These are phyloP conservation scores for Circinella minor DNA, from an alignment of 371 early-diverging fungal genomes.

Conservation along the genomic window DNA sequence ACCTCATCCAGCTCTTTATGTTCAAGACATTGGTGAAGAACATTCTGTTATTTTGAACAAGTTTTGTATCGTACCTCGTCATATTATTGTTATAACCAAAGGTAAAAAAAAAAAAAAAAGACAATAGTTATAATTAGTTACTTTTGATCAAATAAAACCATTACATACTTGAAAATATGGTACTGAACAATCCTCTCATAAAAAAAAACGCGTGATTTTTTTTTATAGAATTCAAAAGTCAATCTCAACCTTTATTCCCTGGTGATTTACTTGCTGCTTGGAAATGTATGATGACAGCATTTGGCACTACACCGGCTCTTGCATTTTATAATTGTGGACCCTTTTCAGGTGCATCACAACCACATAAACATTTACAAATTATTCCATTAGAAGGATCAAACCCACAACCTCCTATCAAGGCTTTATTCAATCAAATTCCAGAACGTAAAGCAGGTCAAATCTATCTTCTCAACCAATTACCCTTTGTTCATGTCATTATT, in stretches of 20 bases:
- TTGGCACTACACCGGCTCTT: slow-evolving; percentile 41
- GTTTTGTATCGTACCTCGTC: slow-evolving; percentile 70
- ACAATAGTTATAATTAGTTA: neutral
- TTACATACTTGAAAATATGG: too few relatives aligned
- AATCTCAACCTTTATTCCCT: slow-evolving; percentile 64
- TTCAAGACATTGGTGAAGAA: slow-evolving; percentile 53
- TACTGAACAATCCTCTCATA: too few relatives aligned
- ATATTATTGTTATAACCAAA: slow-evolving; percentile 75
- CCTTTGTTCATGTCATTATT: slow-evolving; percentile 51
- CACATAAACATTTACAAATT: slow-evolving; percentile 79
- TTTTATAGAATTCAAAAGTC: slow-evolving; percentile 63
- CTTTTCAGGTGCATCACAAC: slow-evolving; percentile 70
- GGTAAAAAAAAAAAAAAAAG: slow-evolving; percentile 40
- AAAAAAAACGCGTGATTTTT: neutral
- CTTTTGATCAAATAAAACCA: too few relatives aligned
- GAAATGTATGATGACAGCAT: slow-evolving; percentile 51
- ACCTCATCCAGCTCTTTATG: slow-evolving; percentile 62
- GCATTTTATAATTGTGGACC: slow-evolving; percentile 81
- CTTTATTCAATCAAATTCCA: slow-evolving; percentile 44
- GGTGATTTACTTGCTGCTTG: slow-evolving; percentile 63
- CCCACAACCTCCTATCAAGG: slow-evolving; percentile 58
- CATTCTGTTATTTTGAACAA: slow-evolving; percentile 78
- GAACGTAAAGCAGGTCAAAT: slow-evolving; percentile 55
- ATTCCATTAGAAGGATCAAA: slow-evolving; percentile 49
- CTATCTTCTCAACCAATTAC: slow-evolving; percentile 45